Conservation (phyloP, 805 yeast genomes). For the Monosporozyma servazzii region DNA sequence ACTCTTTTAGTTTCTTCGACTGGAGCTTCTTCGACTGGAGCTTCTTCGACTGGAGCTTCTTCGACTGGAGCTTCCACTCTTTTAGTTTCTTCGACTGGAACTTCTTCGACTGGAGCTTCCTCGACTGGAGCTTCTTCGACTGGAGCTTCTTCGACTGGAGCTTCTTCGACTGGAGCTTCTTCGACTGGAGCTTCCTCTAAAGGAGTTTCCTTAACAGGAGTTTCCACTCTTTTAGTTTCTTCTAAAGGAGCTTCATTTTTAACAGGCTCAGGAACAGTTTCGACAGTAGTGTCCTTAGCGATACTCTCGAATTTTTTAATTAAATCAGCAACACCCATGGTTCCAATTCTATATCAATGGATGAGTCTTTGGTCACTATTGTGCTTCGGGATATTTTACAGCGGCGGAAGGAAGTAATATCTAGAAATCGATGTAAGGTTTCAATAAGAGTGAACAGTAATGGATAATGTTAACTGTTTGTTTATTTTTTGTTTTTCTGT, state of each 20-base stretch:
- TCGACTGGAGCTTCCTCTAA: constrained; percentile 4
- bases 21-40: constrained; percentile 3
- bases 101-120: not conserved
- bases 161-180: constrained; percentile 8
- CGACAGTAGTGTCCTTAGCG: constrained; percentile 9
- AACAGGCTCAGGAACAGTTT: not conserved
- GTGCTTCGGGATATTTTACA: not conserved
- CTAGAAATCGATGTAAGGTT: not conserved
- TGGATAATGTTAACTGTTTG: not conserved
- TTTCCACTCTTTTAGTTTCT: constrained; percentile 4
- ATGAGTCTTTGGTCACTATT: not conserved
- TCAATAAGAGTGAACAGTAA: not conserved
- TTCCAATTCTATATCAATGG: not conserved
- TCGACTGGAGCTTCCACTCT: not conserved
- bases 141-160: constrained; percentile 4
- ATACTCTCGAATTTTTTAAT: constrained; percentile 30
- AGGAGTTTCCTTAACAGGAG: constrained; percentile 6
- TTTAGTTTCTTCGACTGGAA: constrained; percentile 2
- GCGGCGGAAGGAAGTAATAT: not conserved
- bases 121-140: not conserved
- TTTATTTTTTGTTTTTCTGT: not conserved
- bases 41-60: constrained; percentile 3
- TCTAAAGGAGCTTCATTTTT: constrained; percentile 5
- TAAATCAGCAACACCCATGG: constrained; percentile 33
- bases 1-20: no score